Evolutionary conservation across 257 asterid genomes (phyloP), one percentile per base, ranked within the genome.

Genomic region (Solanum chilense): DNA sequence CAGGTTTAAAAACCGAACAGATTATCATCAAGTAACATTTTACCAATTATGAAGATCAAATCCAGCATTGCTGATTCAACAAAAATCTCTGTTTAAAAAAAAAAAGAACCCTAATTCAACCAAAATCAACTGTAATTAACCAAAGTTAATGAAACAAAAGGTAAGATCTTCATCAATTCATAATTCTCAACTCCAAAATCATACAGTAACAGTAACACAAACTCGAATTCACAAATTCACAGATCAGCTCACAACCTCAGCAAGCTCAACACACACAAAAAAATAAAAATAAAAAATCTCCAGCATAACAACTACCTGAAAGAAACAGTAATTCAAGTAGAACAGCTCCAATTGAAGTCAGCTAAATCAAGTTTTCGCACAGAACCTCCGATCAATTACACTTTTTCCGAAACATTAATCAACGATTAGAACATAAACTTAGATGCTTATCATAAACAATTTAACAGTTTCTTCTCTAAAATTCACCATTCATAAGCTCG

Each of bases 11-110:
- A 47, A 86, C 25, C 73, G 49, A 74, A 47, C 39, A 5, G 20
- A 73, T 71, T 86, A 52, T 49, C 70, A 52, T 81, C 85, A 49
- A 37, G 70, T 84, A 86, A 71, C 45, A 76, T 69, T 91, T 77
- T 87, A 92, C 94, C 94, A 78, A 89, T 71, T 77, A 52, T 76
- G 90, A 90, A 89, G 91, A 90, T 93, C 98, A 94, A 90, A 91
- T 86, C 88, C 92, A 42, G 93, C 95, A 94, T 92, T 87, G 87
- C 89, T 90, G 89, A 91, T 88, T 89, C 89, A 86, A 73, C 87
- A 89, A 91, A 93, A 93, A 93, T 92, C 94, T 92, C 88, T 91
- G 33, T 27, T 58, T 64, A 13, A 62, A 4, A n/a, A 12, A 29
- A 25, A n/a, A 62, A 76, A 71, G 89, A 92, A 88, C 91, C 95